These are phyloP conservation scores for Apiospora malaysiana DNA, from an alignment of 2,329 filamentous ascomycete species.

Conservation along the genomic window DNA sequence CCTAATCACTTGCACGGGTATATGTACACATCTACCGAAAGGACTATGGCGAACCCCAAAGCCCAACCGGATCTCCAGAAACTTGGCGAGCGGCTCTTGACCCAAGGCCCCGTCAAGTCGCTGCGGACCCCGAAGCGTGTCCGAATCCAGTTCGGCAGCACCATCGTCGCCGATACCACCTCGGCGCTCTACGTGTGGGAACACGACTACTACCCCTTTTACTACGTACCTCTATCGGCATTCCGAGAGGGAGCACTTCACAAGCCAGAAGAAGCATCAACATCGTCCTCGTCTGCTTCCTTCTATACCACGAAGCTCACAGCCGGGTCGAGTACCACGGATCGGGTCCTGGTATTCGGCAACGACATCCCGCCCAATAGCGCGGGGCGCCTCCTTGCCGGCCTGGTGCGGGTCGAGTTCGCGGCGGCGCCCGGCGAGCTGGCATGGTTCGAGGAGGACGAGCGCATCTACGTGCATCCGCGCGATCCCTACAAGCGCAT, in stretches of 20 bases:
- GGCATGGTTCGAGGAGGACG: slow-evolving; percentile 61
- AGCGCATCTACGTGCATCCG: slow-evolving; percentile 64
- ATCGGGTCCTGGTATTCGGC: slow-evolving; percentile 34
- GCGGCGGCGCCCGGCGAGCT: slow-evolving; percentile 29
- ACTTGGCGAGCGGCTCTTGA: slow-evolving; percentile 33
- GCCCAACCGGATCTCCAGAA: slow-evolving; percentile 31
- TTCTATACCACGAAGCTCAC: background rate
- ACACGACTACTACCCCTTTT: slow-evolving; percentile 41
- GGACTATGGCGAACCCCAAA: slow-evolving; percentile 26
- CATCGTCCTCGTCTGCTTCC: background rate
- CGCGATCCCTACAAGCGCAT: slow-evolving; percentile 72
- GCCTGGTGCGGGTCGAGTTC: slow-evolving; percentile 33
- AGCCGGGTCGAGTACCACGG: slow-evolving; percentile 26
- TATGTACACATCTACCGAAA: background rate
- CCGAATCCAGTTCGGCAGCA: slow-evolving; percentile 37
- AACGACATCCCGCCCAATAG: slow-evolving; percentile 21
- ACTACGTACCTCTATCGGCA: slow-evolving; percentile 38
- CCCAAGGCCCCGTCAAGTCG: slow-evolving; percentile 38
- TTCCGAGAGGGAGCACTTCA: slow-evolving; percentile 28
- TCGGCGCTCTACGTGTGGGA: slow-evolving; percentile 45
- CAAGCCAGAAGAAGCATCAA: background rate
- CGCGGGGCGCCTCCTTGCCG: slow-evolving; percentile 29
- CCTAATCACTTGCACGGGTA: background rate
- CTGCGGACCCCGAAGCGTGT: slow-evolving; percentile 40
- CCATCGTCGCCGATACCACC: slow-evolving; percentile 42